Conservation (phyloP, 73 alveolate genomes). For the Paramecium tetraurelia region DNA sequence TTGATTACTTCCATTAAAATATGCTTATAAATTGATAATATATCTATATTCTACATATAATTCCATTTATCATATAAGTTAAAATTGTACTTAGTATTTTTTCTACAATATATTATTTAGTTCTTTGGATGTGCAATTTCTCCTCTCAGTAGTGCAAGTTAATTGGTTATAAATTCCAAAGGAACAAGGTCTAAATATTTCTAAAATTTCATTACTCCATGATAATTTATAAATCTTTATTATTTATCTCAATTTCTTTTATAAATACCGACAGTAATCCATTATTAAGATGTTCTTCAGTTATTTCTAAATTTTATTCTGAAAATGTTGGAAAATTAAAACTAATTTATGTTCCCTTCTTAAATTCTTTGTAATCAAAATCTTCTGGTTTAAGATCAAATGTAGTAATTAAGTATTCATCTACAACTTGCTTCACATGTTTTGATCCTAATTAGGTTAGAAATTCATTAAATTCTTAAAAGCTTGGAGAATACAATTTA, state of each 20-base stretch:
- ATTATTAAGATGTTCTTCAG: background rate
- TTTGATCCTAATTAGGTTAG: background rate
- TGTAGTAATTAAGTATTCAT: background rate
- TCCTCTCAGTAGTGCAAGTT: background rate
- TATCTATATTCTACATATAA: background rate
- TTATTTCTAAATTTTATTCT: background rate
- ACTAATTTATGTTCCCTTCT: background rate
- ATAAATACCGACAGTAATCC: background rate
- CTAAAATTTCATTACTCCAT: background rate
- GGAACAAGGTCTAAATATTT: background rate
- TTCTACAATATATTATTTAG: background rate
- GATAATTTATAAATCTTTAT: background rate
- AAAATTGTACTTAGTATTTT: background rate
- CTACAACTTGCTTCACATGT: background rate
- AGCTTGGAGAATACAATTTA: background rate
- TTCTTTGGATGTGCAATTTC: background rate
- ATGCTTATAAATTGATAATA: background rate
- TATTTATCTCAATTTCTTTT: background rate
- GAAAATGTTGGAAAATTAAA: background rate
- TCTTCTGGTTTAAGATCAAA: conserved; percentile 1
- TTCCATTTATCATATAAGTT: background rate
- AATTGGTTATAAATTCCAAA: background rate
- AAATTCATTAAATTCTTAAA: background rate
- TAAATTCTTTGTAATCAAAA: background rate
- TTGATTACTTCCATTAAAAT: background rate